These are phyloP conservation scores for Rachicladosporium sp. DNA, from an alignment of 2,329 filamentous ascomycete genomes.

Conservation along the genomic window DNA sequence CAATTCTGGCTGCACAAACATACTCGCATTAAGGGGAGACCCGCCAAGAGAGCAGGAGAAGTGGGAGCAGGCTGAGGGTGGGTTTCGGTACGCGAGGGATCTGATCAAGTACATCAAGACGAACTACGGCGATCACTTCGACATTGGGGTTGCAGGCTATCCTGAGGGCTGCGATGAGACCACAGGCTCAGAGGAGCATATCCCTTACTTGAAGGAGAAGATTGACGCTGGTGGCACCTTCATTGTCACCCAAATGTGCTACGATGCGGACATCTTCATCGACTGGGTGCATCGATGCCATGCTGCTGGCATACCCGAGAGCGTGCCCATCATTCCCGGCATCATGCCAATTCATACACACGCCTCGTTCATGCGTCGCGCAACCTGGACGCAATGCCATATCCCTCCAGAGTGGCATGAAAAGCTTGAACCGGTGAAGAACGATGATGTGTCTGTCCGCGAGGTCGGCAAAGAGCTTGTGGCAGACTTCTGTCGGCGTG, in stretches of 20 bases:
- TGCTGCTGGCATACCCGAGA: slow-evolving; percentile 59
- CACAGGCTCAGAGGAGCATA: slow-evolving; percentile 67
- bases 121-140: slow-evolving; percentile 78
- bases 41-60: slow-evolving; percentile 87
- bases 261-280: slow-evolving; percentile 91
- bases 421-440: slow-evolving; percentile 83
- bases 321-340: slow-evolving; percentile 68
- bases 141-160: slow-evolving; percentile 94
- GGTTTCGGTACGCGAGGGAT: slow-evolving; percentile 86
- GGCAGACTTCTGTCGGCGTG: slow-evolving; percentile 76
- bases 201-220: slow-evolving; percentile 94
- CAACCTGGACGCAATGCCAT: slow-evolving; percentile 79
- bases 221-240: slow-evolving; percentile 88
- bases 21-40: slow-evolving; percentile 83
- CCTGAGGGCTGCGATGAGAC: slow-evolving; percentile 94
- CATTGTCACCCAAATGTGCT: slow-evolving; percentile 98
- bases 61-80: slow-evolving; percentile 77
- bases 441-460: slow-evolving; percentile 84
- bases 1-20: slow-evolving; percentile 93
- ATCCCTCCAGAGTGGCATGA: slow-evolving; percentile 73
- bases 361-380: slow-evolving; percentile 78
- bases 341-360: slow-evolving; percentile 95
- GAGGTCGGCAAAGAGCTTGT: slow-evolving; percentile 80
- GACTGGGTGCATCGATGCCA: slow-evolving; percentile 81
- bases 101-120: slow-evolving; percentile 72